These are phyloP conservation scores for Hippophae tibetana DNA, from an alignment of 306 rosid species.

Conservation along the genomic window DNA sequence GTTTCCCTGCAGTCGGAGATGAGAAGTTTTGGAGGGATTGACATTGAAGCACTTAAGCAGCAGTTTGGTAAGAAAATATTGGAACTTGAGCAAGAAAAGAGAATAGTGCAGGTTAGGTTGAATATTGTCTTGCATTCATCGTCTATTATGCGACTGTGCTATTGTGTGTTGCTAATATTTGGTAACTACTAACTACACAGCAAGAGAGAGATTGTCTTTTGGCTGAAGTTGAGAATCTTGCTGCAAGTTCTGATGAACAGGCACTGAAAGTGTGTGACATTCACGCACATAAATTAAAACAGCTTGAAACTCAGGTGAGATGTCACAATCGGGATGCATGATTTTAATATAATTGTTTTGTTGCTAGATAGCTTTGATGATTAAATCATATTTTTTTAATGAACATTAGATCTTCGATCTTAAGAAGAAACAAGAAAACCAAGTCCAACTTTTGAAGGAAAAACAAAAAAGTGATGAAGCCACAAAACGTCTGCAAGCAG, in stretches of 20 bases:
- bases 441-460: slow-evolving; percentile 58
- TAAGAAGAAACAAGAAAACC: slow-evolving; percentile 74
- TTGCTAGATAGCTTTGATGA: background rate
- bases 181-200: slow-evolving; percentile 29
- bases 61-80: slow-evolving; percentile 57
- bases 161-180: slow-evolving; percentile 21
- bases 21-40: slow-evolving; percentile 49
- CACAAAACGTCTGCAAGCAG: slow-evolving; percentile 65
- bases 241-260: slow-evolving; percentile 45
- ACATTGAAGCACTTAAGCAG: slow-evolving; percentile 51
- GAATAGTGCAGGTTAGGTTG: slow-evolving; percentile 51
- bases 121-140: slow-evolving; percentile 14
- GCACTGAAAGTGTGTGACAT: slow-evolving; percentile 45
- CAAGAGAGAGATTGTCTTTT: slow-evolving; percentile 59
- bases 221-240: slow-evolving; percentile 59
- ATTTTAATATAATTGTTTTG: slow-evolving; percentile 12
- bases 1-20: slow-evolving; percentile 50
- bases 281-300: slow-evolving; percentile 52
- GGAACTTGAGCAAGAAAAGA: slow-evolving; percentile 78
- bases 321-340: background rate
- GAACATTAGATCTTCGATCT: slow-evolving; percentile 57
- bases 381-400: background rate
- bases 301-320: slow-evolving; percentile 58
- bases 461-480: slow-evolving; percentile 82
- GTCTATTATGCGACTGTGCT: slow-evolving; percentile 5